Evolutionary conservation across 768 basidiomycete genomes (phyloP), one percentile per base, ranked within the genome.

Genomic region (Auricularia sp.): DNA sequence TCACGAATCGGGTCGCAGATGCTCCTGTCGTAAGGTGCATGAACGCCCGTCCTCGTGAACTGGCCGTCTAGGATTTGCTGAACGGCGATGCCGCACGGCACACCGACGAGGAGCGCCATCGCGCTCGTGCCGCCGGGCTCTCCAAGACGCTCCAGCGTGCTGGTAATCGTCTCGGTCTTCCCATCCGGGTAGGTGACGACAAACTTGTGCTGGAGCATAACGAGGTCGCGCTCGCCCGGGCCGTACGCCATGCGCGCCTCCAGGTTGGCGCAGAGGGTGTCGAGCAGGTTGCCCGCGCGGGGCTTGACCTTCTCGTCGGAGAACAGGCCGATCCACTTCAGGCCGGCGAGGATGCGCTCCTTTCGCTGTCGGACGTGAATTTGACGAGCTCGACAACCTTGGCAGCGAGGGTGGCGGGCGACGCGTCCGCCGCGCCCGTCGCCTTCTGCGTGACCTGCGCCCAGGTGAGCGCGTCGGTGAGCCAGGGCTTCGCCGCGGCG

Each of bases 161-260:
- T 92, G 1, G 96, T 98, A 70, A 92, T 77, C 35, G 85, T 93
- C 79, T 94, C 85, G 88, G 89, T 78, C 61, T 77, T 82, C 59
- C 96, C 94, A 71, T 98, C 92, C 39, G 83, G 81, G 84, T 89
- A 90, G 73, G 94, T 87, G 44, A 98, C 87, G 70, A 92, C 78
- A 73, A 99, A 98, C 80, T 95, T 96, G 84, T 99, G 96, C 78
- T 98, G 96, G 63, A 99, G 85, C 87, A 98, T 92, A 66, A 99
- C 92, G 67, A 98, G 84, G 75, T 99, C 96, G 11, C 92, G 88
- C 77, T 98, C 94, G 68, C 92, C 92, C 59, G 81, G 77, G 68
- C 87, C 90, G 77, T 96, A 98, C 75, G 87, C 84, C 92, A 98
- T 97, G 74, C 96, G 82, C 66, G 80, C 84, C 80, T 99, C 95